Percentiles rank a stretch among this genome's conserved stretches.
These are phyloP conservation scores for Apophysomyces elegans DNA, from an alignment of 371 early-diverging fungal species.

Conservation along the genomic window DNA sequence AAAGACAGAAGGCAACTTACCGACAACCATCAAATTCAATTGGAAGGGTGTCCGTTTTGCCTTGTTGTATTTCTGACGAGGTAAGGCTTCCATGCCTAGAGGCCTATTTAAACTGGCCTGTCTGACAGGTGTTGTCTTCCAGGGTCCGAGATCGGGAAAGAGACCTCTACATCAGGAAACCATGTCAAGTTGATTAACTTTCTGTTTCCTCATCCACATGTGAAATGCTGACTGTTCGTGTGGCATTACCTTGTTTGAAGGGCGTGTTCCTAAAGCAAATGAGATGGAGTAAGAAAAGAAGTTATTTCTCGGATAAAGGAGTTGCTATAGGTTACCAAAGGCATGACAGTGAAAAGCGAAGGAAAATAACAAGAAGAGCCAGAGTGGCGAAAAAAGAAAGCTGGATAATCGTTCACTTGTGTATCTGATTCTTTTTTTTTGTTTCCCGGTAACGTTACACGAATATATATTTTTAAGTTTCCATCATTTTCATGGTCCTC, in stretches of 20 bases:
- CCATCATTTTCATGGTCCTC: background rate
- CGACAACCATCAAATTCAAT: slow-evolving; percentile 84
- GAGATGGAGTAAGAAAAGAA: background rate
- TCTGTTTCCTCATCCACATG: slow-evolving; percentile 1
- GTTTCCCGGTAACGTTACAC: slow-evolving; percentile 4
- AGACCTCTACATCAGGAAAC: slow-evolving; percentile 45
- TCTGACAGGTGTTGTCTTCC: slow-evolving; percentile 70
- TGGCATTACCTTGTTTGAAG: slow-evolving; percentile 66
- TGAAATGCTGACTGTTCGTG: background rate
- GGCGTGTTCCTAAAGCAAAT: slow-evolving; percentile 73
- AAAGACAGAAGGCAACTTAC: slow-evolving; percentile 40
- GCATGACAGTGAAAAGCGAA: slow-evolving; percentile 3
- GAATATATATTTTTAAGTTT: slow-evolving; percentile 6
- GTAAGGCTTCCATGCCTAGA: slow-evolving; percentile 73
- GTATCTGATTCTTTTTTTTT: background rate
- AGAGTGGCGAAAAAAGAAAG: background rate
- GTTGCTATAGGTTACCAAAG: background rate
- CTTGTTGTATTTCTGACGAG: slow-evolving; percentile 68
- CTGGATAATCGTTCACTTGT: background rate
- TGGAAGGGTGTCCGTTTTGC: slow-evolving; percentile 67
- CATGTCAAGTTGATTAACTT: slow-evolving; percentile 21
- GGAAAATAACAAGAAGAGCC: background rate
- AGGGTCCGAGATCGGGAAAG: slow-evolving; percentile 81
- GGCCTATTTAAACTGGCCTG: slow-evolving; percentile 47
- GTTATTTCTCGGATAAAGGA: background rate